phyloP scores from a whole-genome alignment of 2,329 filamentous ascomycete species.

The Sarocladium strictum region DNA sequence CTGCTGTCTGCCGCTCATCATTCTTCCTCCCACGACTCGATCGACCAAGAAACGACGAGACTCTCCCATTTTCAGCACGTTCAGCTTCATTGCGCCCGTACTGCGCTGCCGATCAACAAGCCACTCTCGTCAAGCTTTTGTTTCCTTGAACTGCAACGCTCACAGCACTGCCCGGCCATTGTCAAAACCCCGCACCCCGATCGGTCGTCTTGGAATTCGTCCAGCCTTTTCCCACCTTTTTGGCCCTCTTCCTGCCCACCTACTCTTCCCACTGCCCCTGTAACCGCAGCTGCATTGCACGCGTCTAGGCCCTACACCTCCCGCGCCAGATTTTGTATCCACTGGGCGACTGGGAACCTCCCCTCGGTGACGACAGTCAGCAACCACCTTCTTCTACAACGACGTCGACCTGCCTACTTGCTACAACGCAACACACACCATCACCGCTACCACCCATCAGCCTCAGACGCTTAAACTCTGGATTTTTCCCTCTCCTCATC shows the following conservation, averaged over 20 bases:
- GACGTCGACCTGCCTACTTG: background rate
- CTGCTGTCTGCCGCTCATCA: background rate
- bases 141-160: background rate
- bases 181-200: slow-evolving; percentile 5
- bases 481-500: background rate
- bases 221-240: background rate
- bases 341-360: background rate
- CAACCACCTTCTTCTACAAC: background rate
- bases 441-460: background rate
- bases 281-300: background rate
- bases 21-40: background rate
- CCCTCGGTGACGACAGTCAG: slow-evolving; percentile 9
- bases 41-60: background rate
- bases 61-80: background rate
- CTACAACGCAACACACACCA: background rate
- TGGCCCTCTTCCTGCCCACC: slow-evolving; percentile 5
- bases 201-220: background rate
- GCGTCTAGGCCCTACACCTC: slow-evolving; percentile 6
- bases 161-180: background rate
- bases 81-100: background rate
- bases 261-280: background rate
- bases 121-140: background rate
- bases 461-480: slow-evolving; percentile 5
- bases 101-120: background rate
- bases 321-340: background rate